phyloP scores from a whole-genome alignment of 1,284 basidiomycete species.

The Trichosporon sp. region DNA sequence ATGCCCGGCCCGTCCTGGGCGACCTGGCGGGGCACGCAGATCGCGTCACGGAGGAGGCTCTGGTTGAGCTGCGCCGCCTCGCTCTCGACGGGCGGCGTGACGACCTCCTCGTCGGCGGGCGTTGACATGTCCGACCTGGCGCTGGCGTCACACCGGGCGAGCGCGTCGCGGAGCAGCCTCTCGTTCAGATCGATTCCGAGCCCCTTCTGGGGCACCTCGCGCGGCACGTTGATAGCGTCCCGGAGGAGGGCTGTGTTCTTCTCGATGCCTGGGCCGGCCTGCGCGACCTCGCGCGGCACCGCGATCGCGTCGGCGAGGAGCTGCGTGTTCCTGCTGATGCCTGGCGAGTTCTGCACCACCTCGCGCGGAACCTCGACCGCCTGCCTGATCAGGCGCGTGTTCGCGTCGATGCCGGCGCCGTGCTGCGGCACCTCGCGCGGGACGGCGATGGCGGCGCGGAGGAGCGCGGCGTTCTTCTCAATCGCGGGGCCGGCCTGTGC shows the following conservation, averaged over 20 bases:
- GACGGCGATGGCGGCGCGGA: background rate
- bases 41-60: background rate
- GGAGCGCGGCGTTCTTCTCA: background rate
- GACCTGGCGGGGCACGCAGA: background rate
- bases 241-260: background rate
- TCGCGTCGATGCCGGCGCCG: background rate
- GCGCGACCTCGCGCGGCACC: background rate
- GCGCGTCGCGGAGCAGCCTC: background rate
- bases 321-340: background rate
- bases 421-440: background rate
- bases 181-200: background rate
- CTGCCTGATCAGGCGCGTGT: background rate
- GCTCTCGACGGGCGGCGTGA: background rate
- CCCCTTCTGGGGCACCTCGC: background rate
- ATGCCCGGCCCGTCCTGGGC: background rate
- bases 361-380: background rate
- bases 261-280: background rate
- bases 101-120: background rate
- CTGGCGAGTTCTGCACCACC: background rate
- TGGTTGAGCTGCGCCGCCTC: background rate
- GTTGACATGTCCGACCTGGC: background rate
- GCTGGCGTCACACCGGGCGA: background rate
- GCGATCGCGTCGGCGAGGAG: background rate
- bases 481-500: background rate
- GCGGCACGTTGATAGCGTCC: background rate